Base-by-base conservation (phyloP, 345 rosid genomes). In the Bruguiera sexangula region DNA sequence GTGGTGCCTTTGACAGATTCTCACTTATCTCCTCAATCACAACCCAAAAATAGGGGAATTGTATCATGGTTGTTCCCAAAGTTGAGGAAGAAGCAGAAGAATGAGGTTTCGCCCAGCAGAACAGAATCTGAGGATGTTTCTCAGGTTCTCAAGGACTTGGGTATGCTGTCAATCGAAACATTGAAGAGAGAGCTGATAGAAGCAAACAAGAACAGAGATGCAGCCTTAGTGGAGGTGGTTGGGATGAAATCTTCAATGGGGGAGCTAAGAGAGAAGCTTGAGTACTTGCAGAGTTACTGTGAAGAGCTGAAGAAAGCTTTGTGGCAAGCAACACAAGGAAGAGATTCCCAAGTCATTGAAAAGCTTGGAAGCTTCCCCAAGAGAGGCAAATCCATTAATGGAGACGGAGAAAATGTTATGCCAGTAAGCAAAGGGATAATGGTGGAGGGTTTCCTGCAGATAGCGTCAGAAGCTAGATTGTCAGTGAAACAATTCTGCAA, bases 401-500 rank as follows among this genome's bases (percentile, higher is more conserved):
- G 61, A 51, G 72, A 73, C 1, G 81, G 56, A 58, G 85, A 84
- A 58, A 78, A 62, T 46, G 20, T 63, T 71, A 85, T 89, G 88
- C 96, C 97, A 1, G 98, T 94, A 19, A 88, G 80, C 46, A 89
- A 89, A 66, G 99, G 92, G 30, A 92, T 81, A 55, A 89, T 89
- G 96, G 89, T 87, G 39, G 99, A 92, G 73, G 93, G 92, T 2
- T 95, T 95, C 82, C 79, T 95, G 75, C 97, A 95, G 84, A 83
- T 91, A 36, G 99, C 88, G 65, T 88, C 97, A 0, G 99, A 95
- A 83, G 86, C 99, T 63, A 88, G 96, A 83, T 78, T 89, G 63
- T 95, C 99, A 1, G 84, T 95, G 69, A 95, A 88, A 50, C 97
- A 92, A 20, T 95, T 95, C 80, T 89, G 93, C 82, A 91, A 89